Evolutionary conservation across 257 asterid species (phyloP).

Genomic region (Plectranthus barbatus): DNA sequence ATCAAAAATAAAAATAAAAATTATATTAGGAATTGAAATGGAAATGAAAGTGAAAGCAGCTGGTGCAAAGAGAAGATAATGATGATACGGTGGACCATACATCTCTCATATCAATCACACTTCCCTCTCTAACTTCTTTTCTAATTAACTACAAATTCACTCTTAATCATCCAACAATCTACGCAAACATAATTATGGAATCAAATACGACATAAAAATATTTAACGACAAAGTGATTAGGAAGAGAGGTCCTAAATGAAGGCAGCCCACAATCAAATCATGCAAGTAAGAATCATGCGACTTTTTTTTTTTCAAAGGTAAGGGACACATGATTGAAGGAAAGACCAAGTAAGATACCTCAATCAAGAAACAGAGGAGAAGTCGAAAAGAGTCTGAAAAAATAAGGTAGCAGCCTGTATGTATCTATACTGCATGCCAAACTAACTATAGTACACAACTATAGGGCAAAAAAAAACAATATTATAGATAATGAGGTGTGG

Average conservation of each 20-base stretch:
- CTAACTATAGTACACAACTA: conserved; percentile 11
- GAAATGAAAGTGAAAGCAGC: conserved; percentile 10
- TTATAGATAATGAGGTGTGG: background rate
- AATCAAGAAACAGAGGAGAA: background rate
- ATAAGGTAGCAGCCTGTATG: background rate
- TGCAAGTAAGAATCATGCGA: background rate
- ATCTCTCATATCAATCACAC: background rate
- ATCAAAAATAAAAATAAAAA: background rate
- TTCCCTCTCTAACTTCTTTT: background rate
- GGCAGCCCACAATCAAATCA: background rate
- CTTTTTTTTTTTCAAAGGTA: background rate
- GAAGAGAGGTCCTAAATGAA: background rate
- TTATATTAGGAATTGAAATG: background rate
- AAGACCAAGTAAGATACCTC: background rate
- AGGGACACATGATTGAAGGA: background rate
- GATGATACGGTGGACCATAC: conserved; percentile 11
- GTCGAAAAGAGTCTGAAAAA: background rate
- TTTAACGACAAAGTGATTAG: no score
- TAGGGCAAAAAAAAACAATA: background rate
- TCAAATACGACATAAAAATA: background rate
- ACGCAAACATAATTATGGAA: background rate
- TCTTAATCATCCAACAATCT: no score
- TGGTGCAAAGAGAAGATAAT: background rate
- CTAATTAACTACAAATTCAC: no score
- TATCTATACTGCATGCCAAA: background rate